These are phyloP conservation scores for Aspergillus caelatus DNA, from an alignment of 2,329 filamentous ascomycete genomes.

Conservation along the genomic window DNA sequence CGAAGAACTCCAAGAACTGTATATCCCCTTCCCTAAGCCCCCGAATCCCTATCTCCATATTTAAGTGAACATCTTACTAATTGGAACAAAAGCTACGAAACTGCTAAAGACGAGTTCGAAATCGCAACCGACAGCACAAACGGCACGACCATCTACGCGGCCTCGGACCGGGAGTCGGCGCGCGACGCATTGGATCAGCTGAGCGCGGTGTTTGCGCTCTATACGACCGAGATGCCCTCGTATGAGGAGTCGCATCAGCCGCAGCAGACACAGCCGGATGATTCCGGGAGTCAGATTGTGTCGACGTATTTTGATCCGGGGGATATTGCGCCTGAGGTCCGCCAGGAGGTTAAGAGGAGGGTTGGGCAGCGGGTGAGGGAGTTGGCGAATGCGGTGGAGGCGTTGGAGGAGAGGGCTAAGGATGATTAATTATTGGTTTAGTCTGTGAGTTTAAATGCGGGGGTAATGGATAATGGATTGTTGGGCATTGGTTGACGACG, in stretches of 20 bases:
- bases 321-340: slow-evolving; percentile 31
- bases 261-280: slow-evolving; percentile 9
- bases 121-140: slow-evolving; percentile 53
- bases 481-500: background rate
- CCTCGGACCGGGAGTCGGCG: slow-evolving; percentile 49
- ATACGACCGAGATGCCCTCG: slow-evolving; percentile 26
- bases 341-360: slow-evolving; percentile 47
- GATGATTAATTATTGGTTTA: slow-evolving; percentile 30
- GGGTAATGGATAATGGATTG: background rate
- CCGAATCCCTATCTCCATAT: background rate
- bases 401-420: slow-evolving; percentile 44
- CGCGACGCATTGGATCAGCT: slow-evolving; percentile 49
- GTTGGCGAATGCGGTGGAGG: slow-evolving; percentile 48
- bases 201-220: slow-evolving; percentile 36
- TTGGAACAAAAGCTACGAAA: slow-evolving; percentile 41
- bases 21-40: slow-evolving; percentile 22
- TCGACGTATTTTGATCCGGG: slow-evolving; percentile 36
- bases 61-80: slow-evolving; percentile 12
- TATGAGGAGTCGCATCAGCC: slow-evolving; percentile 4
- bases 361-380: slow-evolving; percentile 51
- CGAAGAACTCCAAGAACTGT: slow-evolving; percentile 43
- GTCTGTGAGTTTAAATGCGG: background rate
- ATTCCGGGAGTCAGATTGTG: slow-evolving; percentile 25
- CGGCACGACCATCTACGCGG: slow-evolving; percentile 48
- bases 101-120: slow-evolving; percentile 53